phyloP scores from a whole-genome alignment of 345 rosid genomes.

The Xanthoceras sorbifolium region DNA sequence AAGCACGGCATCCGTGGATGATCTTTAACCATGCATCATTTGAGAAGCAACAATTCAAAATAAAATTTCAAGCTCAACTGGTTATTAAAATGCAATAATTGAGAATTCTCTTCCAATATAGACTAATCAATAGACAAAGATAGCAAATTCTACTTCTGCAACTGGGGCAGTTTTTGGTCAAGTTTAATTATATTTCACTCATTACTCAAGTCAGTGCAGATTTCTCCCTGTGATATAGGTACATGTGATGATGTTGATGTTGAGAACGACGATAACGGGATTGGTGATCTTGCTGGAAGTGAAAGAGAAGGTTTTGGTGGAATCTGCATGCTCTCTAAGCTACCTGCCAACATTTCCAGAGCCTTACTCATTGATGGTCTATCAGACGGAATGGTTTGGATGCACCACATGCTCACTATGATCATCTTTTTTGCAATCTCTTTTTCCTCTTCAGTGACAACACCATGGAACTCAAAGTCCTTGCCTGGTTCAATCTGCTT shows the following conservation, averaged over 20 bases:
- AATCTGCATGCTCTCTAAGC: neutral
- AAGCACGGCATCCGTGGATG: too few species aligned
- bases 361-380: slow-evolving; percentile 47
- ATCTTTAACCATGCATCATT: too few species aligned
- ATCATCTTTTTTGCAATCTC: slow-evolving; percentile 32
- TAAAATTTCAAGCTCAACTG: too few species aligned
- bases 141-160: too few species aligned
- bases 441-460: slow-evolving; percentile 6
- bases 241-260: neutral
- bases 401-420: slow-evolving; percentile 46
- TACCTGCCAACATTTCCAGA: slow-evolving; percentile 35
- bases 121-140: too few species aligned
- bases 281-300: neutral
- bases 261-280: neutral
- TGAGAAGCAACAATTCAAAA: too few species aligned
- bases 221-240: neutral
- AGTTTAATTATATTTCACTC: neutral
- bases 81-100: too few species aligned
- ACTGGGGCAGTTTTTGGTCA: too few species aligned
- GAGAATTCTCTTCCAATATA: too few species aligned
- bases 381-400: slow-evolving; percentile 43
- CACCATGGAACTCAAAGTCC: neutral
- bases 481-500: too few species aligned
- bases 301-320: slow-evolving; percentile 17
- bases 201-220: neutral